Percentiles rank a stretch among this genome's conserved stretches.
phyloP scores from a whole-genome alignment of 306 rosid genomes.

The Vigna hirtella region DNA sequence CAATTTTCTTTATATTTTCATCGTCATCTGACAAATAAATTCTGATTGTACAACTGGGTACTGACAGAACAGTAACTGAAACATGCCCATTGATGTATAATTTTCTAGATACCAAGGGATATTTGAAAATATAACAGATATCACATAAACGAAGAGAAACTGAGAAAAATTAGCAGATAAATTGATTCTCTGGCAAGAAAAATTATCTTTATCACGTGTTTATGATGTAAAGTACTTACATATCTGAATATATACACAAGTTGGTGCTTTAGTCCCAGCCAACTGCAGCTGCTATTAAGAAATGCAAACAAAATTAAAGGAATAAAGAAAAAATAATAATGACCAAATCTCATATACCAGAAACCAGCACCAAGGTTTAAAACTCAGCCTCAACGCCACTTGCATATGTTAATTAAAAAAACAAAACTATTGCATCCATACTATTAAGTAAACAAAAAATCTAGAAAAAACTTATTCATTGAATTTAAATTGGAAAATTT shows the following conservation, averaged over 20 bases:
- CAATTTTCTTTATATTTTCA: too few species aligned
- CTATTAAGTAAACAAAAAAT: too few species aligned
- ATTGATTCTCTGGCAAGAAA: neutral
- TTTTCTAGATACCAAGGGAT: too few species aligned
- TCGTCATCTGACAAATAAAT: too few species aligned
- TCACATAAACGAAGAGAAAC: too few species aligned
- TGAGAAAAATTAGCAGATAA: neutral
- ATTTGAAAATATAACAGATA: too few species aligned
- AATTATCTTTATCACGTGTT: neutral
- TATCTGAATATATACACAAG: neutral
- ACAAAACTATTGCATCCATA: neutral
- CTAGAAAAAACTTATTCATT: too few species aligned
- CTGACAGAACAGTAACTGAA: too few species aligned
- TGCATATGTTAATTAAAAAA: neutral
- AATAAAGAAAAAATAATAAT: neutral
- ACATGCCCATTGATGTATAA: too few species aligned
- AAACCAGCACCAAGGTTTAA: neutral
- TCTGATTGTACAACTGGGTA: too few species aligned
- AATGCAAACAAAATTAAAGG: neutral
- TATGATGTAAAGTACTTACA: neutral
- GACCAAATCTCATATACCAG: neutral
- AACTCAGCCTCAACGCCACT: neutral
- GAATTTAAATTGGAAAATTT: too few species aligned
- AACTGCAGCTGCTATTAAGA: neutral
- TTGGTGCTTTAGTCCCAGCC: neutral